These are phyloP conservation scores for Hypoxylon sp. DNA, from an alignment of 2,329 filamentous ascomycete genomes.

Conservation along the genomic window DNA sequence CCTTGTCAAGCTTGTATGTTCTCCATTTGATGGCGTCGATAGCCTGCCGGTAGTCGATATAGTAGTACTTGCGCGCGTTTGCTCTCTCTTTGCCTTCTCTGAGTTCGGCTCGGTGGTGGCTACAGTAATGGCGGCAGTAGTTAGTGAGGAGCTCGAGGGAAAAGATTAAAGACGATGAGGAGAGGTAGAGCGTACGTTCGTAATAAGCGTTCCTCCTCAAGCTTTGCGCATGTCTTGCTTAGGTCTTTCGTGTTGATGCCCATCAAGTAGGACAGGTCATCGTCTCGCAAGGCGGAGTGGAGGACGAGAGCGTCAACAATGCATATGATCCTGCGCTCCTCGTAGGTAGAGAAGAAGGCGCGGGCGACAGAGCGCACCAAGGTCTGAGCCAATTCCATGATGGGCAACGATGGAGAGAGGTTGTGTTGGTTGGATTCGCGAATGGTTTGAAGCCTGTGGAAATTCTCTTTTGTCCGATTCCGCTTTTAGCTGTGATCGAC, in stretches of 20 bases:
- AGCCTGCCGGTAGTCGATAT: conserved; percentile 91
- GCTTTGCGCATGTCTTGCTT: conserved; percentile 84
- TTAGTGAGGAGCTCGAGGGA: background rate
- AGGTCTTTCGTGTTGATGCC: conserved; percentile 91
- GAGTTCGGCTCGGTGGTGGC: conserved; percentile 76
- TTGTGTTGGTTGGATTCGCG: background rate
- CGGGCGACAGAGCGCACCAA: conserved; percentile 85
- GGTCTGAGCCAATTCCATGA: conserved; percentile 68
- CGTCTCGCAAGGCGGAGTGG: conserved; percentile 80
- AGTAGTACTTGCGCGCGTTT: conserved; percentile 92
- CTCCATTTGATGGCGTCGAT: conserved; percentile 97
- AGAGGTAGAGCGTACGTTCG: conserved; percentile 65
- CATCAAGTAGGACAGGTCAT: conserved; percentile 86
- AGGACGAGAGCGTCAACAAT: conserved; percentile 80
- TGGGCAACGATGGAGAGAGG: background rate
- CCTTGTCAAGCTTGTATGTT: conserved; percentile 85
- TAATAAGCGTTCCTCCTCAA: conserved; percentile 87
- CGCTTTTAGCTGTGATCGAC: background rate
- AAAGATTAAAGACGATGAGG: background rate
- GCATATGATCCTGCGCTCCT: conserved; percentile 74
- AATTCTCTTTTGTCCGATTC: conserved; percentile 20
- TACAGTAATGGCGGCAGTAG: conserved; percentile 46
- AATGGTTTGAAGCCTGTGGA: background rate
- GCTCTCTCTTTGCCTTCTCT: conserved; percentile 83
- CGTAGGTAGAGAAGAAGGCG: conserved; percentile 77